These are phyloP conservation scores for Yamadazyma kitorensis DNA, from an alignment of 805 yeast species.

Conservation along the genomic window DNA sequence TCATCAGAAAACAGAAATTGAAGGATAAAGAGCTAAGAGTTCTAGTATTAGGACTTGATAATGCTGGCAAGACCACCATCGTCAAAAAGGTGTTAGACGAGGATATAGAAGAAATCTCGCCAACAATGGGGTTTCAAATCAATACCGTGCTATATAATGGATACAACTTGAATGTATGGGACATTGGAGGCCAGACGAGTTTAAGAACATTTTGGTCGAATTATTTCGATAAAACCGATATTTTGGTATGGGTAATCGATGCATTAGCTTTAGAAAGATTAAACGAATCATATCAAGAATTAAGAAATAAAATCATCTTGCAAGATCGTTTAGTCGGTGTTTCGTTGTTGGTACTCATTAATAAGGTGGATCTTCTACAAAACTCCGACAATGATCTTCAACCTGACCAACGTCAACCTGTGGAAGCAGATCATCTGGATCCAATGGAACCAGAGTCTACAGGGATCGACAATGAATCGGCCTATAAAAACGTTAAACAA, in stretches of 20 bases:
- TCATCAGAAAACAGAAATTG: slow-evolving; percentile 76
- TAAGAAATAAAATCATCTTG: slow-evolving; percentile 52
- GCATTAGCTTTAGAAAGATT: slow-evolving; percentile 57
- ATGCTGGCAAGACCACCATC: slow-evolving; percentile 88
- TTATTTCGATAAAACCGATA: slow-evolving; percentile 77
- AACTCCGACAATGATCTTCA: too few species aligned
- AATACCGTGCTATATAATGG: slow-evolving; percentile 48
- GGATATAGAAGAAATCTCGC: slow-evolving; percentile 59
- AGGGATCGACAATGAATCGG: slow-evolving; percentile 12
- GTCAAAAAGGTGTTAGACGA: slow-evolving; percentile 55
- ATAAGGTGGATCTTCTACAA: slow-evolving; percentile 59
- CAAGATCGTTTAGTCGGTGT: slow-evolving; percentile 73
- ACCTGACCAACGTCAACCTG: too few species aligned
- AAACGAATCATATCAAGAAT: slow-evolving; percentile 61
- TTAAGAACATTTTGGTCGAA: slow-evolving; percentile 61
- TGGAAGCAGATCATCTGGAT: slow-evolving; percentile 30
- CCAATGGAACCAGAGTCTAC: not conserved
- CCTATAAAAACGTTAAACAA: too few species aligned
- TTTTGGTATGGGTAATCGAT: slow-evolving; percentile 85
- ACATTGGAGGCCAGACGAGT: slow-evolving; percentile 67
- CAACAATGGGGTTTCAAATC: slow-evolving; percentile 90
- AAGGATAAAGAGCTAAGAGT: slow-evolving; percentile 78
- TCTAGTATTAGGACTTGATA: slow-evolving; percentile 80
- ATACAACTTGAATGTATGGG: slow-evolving; percentile 68
- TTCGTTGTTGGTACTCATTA: slow-evolving; percentile 64